Evolutionary conservation across 2,329 filamentous ascomycete genomes (phyloP).

Genomic region (Hymenoscyphus scutula): DNA sequence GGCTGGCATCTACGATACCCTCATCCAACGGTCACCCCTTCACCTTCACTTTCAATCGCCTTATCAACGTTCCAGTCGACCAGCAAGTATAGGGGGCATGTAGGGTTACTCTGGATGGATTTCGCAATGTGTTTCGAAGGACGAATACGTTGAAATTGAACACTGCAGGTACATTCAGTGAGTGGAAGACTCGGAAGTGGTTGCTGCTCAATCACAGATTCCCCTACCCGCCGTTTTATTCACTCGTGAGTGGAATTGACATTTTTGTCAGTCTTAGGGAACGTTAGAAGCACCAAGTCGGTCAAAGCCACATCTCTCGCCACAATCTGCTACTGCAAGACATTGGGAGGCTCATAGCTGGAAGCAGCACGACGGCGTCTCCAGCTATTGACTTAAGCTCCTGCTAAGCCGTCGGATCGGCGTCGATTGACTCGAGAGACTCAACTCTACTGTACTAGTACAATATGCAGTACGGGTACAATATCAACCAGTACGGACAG

Average conservation of each 20-base stretch:
- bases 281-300: conserved; percentile 1
- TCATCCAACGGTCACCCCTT: neutral
- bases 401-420: no score
- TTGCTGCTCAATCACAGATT: no score
- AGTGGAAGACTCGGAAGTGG: neutral
- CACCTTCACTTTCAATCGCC: no score
- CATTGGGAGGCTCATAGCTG: neutral
- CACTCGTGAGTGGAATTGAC: neutral
- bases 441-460: no score
- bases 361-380: no score
- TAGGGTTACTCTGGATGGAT: neutral
- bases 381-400: no score
- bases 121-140: neutral
- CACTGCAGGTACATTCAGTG: neutral
- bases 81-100: neutral
- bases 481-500: no score
- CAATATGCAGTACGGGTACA: no score
- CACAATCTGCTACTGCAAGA: neutral
- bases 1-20: neutral
- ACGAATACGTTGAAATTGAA: neutral
- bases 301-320: neutral
- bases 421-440: no score
- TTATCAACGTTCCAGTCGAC: neutral
- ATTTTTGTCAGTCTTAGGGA: neutral
- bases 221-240: neutral